phyloP scores from a whole-genome alignment of 2,329 filamentous ascomycete genomes.

The Pseudohalonectria lignicola region DNA sequence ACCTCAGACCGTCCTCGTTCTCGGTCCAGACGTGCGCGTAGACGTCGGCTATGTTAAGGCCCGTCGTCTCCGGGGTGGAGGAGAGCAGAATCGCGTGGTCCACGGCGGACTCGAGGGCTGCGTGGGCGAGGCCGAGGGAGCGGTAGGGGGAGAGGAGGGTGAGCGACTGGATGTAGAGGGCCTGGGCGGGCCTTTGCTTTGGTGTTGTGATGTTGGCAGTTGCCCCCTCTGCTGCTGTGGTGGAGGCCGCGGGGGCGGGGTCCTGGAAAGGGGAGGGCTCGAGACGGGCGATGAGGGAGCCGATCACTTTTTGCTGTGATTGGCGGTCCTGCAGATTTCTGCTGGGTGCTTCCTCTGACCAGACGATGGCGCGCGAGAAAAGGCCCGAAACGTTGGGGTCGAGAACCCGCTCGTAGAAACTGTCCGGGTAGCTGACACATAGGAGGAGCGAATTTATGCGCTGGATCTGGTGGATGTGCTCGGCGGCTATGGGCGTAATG shows the following conservation, averaged over 20 bases:
- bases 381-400: slow-evolving; percentile 36
- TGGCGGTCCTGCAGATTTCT: slow-evolving; percentile 10
- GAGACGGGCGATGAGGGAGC: slow-evolving; percentile 51
- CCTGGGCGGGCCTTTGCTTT: slow-evolving; percentile 25
- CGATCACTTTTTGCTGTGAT: slow-evolving; percentile 52
- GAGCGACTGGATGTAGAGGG: slow-evolving; percentile 55
- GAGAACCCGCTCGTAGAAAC: slow-evolving; percentile 47
- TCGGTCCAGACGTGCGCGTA: slow-evolving; percentile 61
- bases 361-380: slow-evolving; percentile 51
- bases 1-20: slow-evolving; percentile 50
- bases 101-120: slow-evolving; percentile 42
- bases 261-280: slow-evolving; percentile 32
- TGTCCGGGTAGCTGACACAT: slow-evolving; percentile 51
- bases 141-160: slow-evolving; percentile 54
- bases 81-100: slow-evolving; percentile 24
- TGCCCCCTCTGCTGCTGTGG: slow-evolving; percentile 1
- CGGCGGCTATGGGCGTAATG: slow-evolving; percentile 36
- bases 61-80: slow-evolving; percentile 16
- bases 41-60: slow-evolving; percentile 28
- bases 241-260: slow-evolving; percentile 1
- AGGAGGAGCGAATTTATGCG: slow-evolving; percentile 56
- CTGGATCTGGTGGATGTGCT: slow-evolving; percentile 46
- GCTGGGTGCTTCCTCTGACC: slow-evolving; percentile 26
- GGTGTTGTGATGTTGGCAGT: slow-evolving; percentile 7
- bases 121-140: slow-evolving; percentile 44